Evolutionary conservation across 257 asterid species (phyloP), one percentile per base, ranked within the genome.

Genomic region (Primulina eburnea): DNA sequence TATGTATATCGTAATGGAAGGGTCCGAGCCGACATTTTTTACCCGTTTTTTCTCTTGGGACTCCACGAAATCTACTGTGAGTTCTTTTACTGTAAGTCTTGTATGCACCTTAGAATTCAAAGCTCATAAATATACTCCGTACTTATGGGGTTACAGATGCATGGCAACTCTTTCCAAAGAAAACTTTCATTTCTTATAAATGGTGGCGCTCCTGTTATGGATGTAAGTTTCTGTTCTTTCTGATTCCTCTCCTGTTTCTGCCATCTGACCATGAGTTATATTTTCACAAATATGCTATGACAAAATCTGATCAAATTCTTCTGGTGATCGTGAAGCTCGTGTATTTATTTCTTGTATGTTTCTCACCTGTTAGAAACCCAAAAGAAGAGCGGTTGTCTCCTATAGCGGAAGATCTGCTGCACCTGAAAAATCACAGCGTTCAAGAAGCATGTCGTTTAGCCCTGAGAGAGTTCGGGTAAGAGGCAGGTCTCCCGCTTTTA

Each of bases 401-500:
- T 78, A 88, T 60, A 85, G 86, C 7, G 97, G 99, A 69, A 83
- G 99, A 72, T 86, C 99, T 66, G 82, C 93, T 38, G 89, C 84
- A 56, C 95, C 93, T 4, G 98, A 88, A 34, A 89, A 91, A 77
- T 77, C 99, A n/a, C 88, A 89, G 65, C 95, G 99, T 37, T 87
- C 98, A 37, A 82, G 99, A 86, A 95, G 98, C 82, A 81, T 95
- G 94, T 95, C 99, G 40, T 90, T 86, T 83, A 92, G 97, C 81
- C 98, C 98, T 4, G 99, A 95, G 47, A 82, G 97, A 83, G 99
- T 87, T 80, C 99, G 99, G 73, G 97, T 89, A 30, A 81, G 99
- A 78, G 99, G 99, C 69, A 82, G 97, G 70, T 95, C 99, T 79
- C 99, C 99, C 0, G 97, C 98, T 10, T 95, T 95, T 87, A 95